Evolutionary conservation across 306 rosid species (phyloP), one percentile per base, ranked within the genome.

Genomic region (Vicia villosa): DNA sequence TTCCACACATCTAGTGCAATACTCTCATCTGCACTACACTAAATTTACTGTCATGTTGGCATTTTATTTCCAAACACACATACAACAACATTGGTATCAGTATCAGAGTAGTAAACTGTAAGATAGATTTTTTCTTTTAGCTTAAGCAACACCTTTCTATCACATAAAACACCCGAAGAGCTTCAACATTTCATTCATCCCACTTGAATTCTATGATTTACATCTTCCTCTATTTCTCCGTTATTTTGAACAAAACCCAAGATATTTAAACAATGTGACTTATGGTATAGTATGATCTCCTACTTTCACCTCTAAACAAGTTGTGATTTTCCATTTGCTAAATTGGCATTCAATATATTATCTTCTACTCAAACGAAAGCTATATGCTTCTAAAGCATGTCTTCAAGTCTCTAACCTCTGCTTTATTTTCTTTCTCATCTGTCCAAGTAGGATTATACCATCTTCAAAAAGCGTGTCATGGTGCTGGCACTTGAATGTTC

Each of bases 291-390:
- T 3, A 50, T 50, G 26, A 24, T 19, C 28, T 50, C 57, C 57
- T 50, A 50, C 28, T 47, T 47, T 47, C 54, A 47, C 54, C 54
- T 47, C 20, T 47, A 47, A 47, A 47, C 21, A n/a, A 47, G 21
- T 19, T 47, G 54, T 47, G 19, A 3, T 47, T 47, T 47, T 8
- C 54, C 54, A 15, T 47, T 47, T 19, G 54, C 54, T 47, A 47
- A 47, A 47, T 16, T 16, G 54, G 10, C 54, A 47, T 16, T 47
- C 47, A 47, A 47, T 47, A 16, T 47, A 47, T 46, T 46, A 5
- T 47, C 22, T 47, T 47, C 54, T 47, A 47, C 54, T 47, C 54
- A 47, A 8, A 47, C 54, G 10, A 15, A 46, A 46, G 10, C 21
- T 8, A n/a, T 47, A 15, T 16, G 19, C 20, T 47, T 47, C 21